Percentiles rank a stretch among this genome's conserved stretches.
These are phyloP conservation scores for Oryza officinalis DNA, from an alignment of 176 grass and related monocot species.

Conservation along the genomic window DNA sequence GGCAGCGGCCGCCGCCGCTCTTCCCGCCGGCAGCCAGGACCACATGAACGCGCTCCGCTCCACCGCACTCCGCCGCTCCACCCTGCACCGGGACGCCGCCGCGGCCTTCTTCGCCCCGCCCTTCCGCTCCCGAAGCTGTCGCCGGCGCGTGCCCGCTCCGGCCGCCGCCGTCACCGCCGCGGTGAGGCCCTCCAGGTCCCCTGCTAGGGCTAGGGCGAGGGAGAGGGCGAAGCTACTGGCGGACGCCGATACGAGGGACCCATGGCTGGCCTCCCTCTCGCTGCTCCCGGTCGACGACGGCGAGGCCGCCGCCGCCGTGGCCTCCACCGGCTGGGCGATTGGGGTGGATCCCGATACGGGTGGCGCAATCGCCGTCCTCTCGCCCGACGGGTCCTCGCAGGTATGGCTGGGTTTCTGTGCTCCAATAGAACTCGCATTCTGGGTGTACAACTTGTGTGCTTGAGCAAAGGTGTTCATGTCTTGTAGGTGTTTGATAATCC, in stretches of 20 bases:
- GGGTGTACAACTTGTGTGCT: not conserved
- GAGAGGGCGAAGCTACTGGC: constrained; percentile 45
- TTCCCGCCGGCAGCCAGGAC: not conserved
- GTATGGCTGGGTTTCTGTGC: constrained; percentile 18
- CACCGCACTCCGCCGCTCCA: constrained; percentile 36
- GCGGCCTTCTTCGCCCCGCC: constrained; percentile 46
- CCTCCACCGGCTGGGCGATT: constrained; percentile 59
- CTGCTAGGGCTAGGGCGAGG: constrained; percentile 45
- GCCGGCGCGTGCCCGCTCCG: not conserved
- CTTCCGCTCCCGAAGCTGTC: constrained; percentile 41
- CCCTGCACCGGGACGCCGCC: constrained; percentile 23
- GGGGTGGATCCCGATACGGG: constrained; percentile 77
- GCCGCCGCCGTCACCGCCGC: not conserved
- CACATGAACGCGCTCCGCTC: constrained; percentile 45
- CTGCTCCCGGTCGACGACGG: constrained; percentile 35
- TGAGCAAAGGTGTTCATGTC: not conserved
- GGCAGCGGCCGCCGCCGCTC: constrained; percentile 30
- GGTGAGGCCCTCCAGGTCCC: constrained; percentile 9
- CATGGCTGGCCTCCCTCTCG: constrained; percentile 81
- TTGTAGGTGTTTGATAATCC: constrained; percentile 88
- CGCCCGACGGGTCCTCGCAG: constrained; percentile 58
- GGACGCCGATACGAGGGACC: constrained; percentile 56
- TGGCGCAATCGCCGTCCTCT: constrained; percentile 73
- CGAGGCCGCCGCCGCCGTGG: not conserved
- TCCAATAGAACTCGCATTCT: constrained; percentile 3